A percentile compares a stretch with the other conserved stretches of the same genome.
phyloP scores from a whole-genome alignment of 768 basidiomycete species.

The Gymnopilus junonius region DNA sequence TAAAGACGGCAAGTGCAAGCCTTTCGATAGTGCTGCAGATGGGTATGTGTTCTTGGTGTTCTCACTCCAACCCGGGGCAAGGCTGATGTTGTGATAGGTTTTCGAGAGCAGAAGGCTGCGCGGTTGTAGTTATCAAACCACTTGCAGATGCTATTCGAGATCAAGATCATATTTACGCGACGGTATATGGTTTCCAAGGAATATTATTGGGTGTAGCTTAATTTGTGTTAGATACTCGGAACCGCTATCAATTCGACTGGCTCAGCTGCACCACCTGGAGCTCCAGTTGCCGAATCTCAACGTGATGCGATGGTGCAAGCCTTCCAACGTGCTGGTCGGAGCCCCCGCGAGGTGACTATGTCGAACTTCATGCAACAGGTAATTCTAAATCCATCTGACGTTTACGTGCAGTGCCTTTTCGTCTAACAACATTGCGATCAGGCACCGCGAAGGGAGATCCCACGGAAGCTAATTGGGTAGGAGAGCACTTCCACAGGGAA shows the following conservation, averaged over 20 bases:
- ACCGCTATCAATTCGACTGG: constrained; percentile 44
- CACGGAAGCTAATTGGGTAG: constrained; percentile 53
- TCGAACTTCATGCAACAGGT: constrained; percentile 58
- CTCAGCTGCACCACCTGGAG: constrained; percentile 37
- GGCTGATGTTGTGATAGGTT: constrained; percentile 31
- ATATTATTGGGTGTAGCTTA: background rate
- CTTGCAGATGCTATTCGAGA: constrained; percentile 41
- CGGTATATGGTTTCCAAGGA: constrained; percentile 25
- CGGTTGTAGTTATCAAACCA: constrained; percentile 44
- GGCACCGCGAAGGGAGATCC: constrained; percentile 52
- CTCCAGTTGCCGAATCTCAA: constrained; percentile 42
- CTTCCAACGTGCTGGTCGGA: constrained; percentile 32
- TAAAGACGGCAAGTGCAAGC: constrained; percentile 45
- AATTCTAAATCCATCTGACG: background rate
- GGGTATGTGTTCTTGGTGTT: constrained; percentile 34
- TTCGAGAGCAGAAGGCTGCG: constrained; percentile 41
- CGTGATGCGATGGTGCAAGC: constrained; percentile 40
- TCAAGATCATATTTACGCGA: constrained; percentile 44
- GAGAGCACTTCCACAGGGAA: constrained; percentile 35
- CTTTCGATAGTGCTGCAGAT: constrained; percentile 47
- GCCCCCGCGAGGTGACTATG: constrained; percentile 48
- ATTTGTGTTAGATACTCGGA: constrained; percentile 40
- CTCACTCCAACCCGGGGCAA: background rate
- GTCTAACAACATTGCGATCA: background rate
- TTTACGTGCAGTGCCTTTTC: background rate